A percentile compares a stretch with the other conserved stretches of the same genome.
Evolutionary conservation across 2,329 filamentous ascomycete species (phyloP).

Genomic region (Mycosphaerella sp.): DNA sequence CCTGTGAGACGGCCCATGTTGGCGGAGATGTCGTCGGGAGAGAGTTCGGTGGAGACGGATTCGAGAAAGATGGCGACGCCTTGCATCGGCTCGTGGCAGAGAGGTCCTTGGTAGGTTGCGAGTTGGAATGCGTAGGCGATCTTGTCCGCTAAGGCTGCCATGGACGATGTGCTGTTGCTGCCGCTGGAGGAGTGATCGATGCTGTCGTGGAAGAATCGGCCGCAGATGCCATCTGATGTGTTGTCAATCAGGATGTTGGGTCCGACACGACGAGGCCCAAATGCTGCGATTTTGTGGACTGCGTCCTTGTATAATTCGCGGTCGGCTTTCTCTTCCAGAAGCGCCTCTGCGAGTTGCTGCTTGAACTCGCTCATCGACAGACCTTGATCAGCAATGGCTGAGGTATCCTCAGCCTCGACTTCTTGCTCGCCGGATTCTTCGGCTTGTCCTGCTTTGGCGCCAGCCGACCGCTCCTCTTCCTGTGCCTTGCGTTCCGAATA

Average conservation of each 20-base stretch:
- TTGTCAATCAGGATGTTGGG: constrained; percentile 86
- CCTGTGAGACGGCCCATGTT: constrained; percentile 76
- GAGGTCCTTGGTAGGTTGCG: constrained; percentile 76
- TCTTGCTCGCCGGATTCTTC: constrained; percentile 35
- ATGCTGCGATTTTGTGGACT: constrained; percentile 77
- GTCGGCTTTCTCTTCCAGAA: constrained; percentile 66
- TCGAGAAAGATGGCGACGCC: constrained; percentile 89
- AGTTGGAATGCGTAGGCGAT: constrained; percentile 92
- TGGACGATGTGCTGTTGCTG: constrained; percentile 19
- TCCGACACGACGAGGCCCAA: constrained; percentile 77
- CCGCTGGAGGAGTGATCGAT: constrained; percentile 18
- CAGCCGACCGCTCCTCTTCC: constrained; percentile 38
- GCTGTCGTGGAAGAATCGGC: constrained; percentile 50
- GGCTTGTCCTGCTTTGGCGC: constrained; percentile 32
- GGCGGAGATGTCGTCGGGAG: constrained; percentile 53
- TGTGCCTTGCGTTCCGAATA: constrained; percentile 62
- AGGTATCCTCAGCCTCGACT: constrained; percentile 42
- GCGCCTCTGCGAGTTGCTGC: constrained; percentile 58
- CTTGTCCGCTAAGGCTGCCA: constrained; percentile 66
- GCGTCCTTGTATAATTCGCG: constrained; percentile 70
- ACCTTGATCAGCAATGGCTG: constrained; percentile 51
- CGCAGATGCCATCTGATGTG: constrained; percentile 64
- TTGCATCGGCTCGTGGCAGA: constrained; percentile 89
- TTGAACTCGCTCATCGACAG: constrained; percentile 73
- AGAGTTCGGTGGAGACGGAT: constrained; percentile 58